Base-by-base conservation (phyloP, 352 stramenopile genomes). In the Phytophthora parvispora region DNA sequence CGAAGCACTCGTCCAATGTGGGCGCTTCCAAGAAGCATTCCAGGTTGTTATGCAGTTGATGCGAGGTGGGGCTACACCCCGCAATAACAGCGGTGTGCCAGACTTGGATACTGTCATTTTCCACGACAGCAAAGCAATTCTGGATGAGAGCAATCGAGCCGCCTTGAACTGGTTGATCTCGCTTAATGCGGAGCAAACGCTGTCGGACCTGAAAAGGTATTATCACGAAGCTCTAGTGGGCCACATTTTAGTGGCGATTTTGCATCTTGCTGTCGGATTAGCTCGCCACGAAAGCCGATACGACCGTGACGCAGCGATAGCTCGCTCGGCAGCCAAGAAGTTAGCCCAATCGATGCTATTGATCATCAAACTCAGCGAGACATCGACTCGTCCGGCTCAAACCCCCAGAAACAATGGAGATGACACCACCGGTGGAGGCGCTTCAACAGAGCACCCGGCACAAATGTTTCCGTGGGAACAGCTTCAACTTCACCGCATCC, bases 1-100 rank as follows among this genome's bases (percentile, higher is more conserved):
- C 2, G 74, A 88, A 22, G 83, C 80, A 16, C 72, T 94, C 8
- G 56, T 76, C 36, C 79, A 83, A 43, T 82, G 78, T 31, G 84
- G 82, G 16, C 78, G 83, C 6, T 83, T 87, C 34, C 67, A 83
- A 8, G 80, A 93, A 63, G 84, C 81, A 3, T 73, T 90, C 13
- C 60, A 67, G 16, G 40, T 77, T 9, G n/a, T 91, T 5, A 64
- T 60, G 4, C 16, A 42, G 2, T 38, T 93, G 9, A 15, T 92
- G 18, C 51, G 45, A 55, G 55, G 47, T 60, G 60, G 51, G 10
- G 18, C 53, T 18, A 75, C 59, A 5, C 60, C 80, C 25, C 42
- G 31, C 29, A 71, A 22, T 49, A 71, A n/a, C 36, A 73, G 2
- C 31, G 53, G 48, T 4, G 27, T 20, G 12, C 49, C 57, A 3